Conservation (phyloP, 192 early-diverging fungal species). For the Umbelopsis vinacea region DNA sequence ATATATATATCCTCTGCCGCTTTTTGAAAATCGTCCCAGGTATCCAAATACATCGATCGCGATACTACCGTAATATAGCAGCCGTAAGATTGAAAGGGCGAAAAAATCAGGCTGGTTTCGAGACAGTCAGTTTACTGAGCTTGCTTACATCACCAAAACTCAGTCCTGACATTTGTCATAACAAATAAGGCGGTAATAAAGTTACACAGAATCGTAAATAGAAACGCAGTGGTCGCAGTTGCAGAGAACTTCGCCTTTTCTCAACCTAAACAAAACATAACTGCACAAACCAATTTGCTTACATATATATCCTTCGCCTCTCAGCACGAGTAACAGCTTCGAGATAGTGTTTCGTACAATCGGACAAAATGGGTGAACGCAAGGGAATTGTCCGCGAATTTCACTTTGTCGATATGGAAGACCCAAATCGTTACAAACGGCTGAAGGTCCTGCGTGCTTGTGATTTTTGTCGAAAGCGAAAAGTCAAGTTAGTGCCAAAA, state of each 20-base stretch:
- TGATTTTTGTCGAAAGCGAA: constrained; percentile 38
- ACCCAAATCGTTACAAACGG: constrained; percentile 40
- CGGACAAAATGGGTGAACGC: neutral
- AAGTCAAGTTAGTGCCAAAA: constrained; percentile 38
- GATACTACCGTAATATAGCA: too few relatives aligned
- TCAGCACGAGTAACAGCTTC: neutral
- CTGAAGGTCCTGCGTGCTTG: constrained; percentile 39
- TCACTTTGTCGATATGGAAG: constrained; percentile 43
- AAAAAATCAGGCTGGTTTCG: neutral
- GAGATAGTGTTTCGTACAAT: neutral
- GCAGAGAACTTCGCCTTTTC: neutral
- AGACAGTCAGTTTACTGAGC: too few relatives aligned
- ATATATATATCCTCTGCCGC: constrained; percentile 74
- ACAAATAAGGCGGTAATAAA: neutral
- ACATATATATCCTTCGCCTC: neutral
- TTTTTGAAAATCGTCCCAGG: constrained; percentile 78
- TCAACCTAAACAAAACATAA: neutral
- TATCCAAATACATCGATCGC: constrained; percentile 58
- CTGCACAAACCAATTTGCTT: neutral
- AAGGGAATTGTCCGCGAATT: constrained; percentile 25
- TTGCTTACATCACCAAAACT: neutral
- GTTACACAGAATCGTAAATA: neutral
- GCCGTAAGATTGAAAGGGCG: neutral
- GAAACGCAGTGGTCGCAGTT: neutral
- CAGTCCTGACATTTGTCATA: neutral